Evolutionary conservation across 345 rosid genomes (phyloP), one percentile per base, ranked within the genome.

Genomic region (Syzygium jambos): DNA sequence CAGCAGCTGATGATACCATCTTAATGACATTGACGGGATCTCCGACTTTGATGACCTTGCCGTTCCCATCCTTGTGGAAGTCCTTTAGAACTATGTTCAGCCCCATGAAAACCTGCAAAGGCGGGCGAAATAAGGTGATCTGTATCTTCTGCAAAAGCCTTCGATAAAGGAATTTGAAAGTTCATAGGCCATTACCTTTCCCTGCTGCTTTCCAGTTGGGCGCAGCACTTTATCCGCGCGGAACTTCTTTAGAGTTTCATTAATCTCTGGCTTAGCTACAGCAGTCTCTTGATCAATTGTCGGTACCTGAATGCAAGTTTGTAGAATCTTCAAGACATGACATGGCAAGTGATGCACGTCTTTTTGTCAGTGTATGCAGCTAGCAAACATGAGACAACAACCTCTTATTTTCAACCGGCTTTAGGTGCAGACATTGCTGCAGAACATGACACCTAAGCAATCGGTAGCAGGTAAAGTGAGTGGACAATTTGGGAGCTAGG

Each of bases 11-110:
- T 12, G 94, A 88, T 86, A 93, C 94, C 87, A 92, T 92, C 91
- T 87, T 89, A 27, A 94, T 54, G 41, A 94, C 96, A 65, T 87
- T 51, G 84, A 97, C 89, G 82, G 95, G 89, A 93, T 97, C 98
- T 86, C 98, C 98, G 19, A 95, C 92, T 65, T 93, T 91, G 55
- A 97, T 87, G 38, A 92, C 78, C 63, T 90, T 93, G 51, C 94
- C 94, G 55, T 86, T 91, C 52, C 89, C 94, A 80, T 61, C 89
- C 0, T 57, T 53, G 9, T 52, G 46, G 86, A 21, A 84, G 85
- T 95, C 93, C 90, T 95, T 94, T 93, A 96, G 95, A 57, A 97
- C 93, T 87, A 97, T 63, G 93, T 95, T 93, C 91, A 94, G 97
- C 80, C 99, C 99, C 68, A 97, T 95, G 93, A 92, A 97, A 68